Conservation (phyloP, 768 basidiomycete species). For the Imleria badia region DNA sequence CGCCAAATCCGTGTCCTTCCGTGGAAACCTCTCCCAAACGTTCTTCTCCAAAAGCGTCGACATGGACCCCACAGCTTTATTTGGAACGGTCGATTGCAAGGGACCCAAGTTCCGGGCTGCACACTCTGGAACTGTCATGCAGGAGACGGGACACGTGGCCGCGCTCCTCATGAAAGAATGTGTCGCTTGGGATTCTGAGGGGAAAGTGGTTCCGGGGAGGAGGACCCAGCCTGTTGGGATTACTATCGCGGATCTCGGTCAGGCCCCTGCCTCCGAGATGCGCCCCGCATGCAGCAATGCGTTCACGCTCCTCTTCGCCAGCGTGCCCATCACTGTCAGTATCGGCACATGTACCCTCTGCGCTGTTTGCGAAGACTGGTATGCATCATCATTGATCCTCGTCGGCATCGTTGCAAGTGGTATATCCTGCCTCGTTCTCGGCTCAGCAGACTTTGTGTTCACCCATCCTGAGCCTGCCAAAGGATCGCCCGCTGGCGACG, state of each 20-base stretch:
- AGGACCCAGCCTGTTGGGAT: slow-evolving; percentile 9
- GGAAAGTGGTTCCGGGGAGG: slow-evolving; percentile 10
- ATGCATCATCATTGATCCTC: slow-evolving; percentile 29
- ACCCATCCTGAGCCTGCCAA: slow-evolving; percentile 23
- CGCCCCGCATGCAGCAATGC: not conserved
- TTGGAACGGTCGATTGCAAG: not conserved
- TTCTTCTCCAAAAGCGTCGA: not conserved
- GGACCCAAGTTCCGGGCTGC: not conserved
- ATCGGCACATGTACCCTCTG: slow-evolving; percentile 20
- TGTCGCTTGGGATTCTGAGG: slow-evolving; percentile 5
- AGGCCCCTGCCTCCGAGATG: slow-evolving; percentile 10
- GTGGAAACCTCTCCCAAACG: not conserved
- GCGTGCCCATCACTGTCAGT: slow-evolving; percentile 23
- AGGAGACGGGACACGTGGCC: slow-evolving; percentile 52
- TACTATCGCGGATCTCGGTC: slow-evolving; percentile 10
- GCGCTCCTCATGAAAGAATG: slow-evolving; percentile 41
- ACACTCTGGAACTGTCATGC: slow-evolving; percentile 21
- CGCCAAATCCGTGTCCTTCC: not conserved
- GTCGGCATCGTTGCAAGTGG: slow-evolving; percentile 33
- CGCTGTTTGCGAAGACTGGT: slow-evolving; percentile 25
- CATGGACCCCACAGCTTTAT: not conserved
- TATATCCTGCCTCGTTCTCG: slow-evolving; percentile 24
- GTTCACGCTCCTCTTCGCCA: slow-evolving; percentile 10
- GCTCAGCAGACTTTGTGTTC: slow-evolving; percentile 24
- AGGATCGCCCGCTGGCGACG: slow-evolving; percentile 29